Conservation (phyloP, 257 asterid genomes). For the Nicotiana tabacum region DNA sequence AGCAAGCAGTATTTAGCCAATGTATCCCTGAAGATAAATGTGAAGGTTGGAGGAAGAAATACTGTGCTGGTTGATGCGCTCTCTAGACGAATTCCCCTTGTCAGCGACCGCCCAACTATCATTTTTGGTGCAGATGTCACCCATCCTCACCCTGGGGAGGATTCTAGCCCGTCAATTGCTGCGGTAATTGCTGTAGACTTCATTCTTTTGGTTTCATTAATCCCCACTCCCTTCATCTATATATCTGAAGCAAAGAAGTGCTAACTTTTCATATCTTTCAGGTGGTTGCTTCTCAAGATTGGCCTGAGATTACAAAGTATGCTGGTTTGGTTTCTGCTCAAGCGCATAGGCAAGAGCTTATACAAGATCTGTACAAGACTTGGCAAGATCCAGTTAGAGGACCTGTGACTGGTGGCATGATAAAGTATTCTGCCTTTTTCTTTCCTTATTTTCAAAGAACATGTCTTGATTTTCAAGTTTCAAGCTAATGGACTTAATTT, state of each 20-base stretch:
- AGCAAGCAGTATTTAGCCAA: conserved; percentile 92
- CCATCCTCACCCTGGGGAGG: conserved; percentile 99
- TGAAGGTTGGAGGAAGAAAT: conserved; percentile 95
- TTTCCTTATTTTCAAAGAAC: neutral
- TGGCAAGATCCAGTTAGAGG: conserved; percentile 88
- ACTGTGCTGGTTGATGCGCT: conserved; percentile 88
- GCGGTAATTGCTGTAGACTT: conserved; percentile 45
- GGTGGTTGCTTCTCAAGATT: conserved; percentile 99
- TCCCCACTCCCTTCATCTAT: neutral
- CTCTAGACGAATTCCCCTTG: conserved; percentile 83
- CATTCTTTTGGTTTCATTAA: neutral
- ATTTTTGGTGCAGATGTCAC: conserved; percentile 99
- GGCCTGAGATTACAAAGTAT: conserved; percentile 94
- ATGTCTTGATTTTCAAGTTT: neutral
- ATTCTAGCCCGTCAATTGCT: conserved; percentile 97
- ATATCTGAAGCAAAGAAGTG: neutral
- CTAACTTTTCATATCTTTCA: conserved; percentile 23
- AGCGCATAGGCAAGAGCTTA: conserved; percentile 93
- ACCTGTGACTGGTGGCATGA: conserved; percentile 91
- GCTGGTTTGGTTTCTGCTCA: conserved; percentile 98
- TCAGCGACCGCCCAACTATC: conserved; percentile 89
- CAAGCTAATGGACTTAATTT: neutral
- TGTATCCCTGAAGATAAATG: conserved; percentile 83
- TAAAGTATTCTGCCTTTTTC: conserved; percentile 45
- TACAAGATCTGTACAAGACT: conserved; percentile 75